Conservation (phyloP, 768 basidiomycete species). For the Boletus rubroflammeus region DNA sequence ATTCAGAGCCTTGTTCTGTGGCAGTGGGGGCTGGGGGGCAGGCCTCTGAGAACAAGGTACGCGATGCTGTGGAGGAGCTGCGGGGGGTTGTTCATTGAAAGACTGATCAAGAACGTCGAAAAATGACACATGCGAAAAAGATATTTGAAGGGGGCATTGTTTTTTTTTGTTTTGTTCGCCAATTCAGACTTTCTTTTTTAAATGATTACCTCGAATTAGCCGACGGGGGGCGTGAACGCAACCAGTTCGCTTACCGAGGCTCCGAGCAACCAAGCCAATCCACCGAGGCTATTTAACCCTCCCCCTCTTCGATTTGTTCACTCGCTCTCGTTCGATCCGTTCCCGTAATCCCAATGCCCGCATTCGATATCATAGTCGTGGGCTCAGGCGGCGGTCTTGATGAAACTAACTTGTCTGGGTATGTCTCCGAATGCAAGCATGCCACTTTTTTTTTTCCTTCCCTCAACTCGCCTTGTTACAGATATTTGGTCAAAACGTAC, state of each 20-base stretch:
- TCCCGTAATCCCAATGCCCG: conserved; percentile 32
- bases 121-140: too few relatives aligned
- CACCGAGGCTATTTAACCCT: background rate
- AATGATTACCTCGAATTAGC: conserved; percentile 13
- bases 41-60: too few relatives aligned
- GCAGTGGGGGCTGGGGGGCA: background rate
- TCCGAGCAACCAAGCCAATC: background rate
- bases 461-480: conserved; percentile 30
- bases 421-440: too few relatives aligned
- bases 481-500: conserved; percentile 84
- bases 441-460: too few relatives aligned
- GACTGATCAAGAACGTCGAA: too few relatives aligned
- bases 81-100: too few relatives aligned
- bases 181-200: background rate
- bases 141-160: too few relatives aligned
- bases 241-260: too few relatives aligned
- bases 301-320: background rate
- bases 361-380: conserved; percentile 73
- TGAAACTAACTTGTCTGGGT: conserved; percentile 89
- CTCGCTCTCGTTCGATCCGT: background rate
- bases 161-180: background rate
- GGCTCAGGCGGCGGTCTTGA: conserved; percentile 87
- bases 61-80: conserved; percentile 8
- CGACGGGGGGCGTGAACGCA: too few relatives aligned
- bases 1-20: conserved; percentile 5